Conservation (phyloP, 2,329 filamentous ascomycete genomes). For the Penicillium sp. region DNA sequence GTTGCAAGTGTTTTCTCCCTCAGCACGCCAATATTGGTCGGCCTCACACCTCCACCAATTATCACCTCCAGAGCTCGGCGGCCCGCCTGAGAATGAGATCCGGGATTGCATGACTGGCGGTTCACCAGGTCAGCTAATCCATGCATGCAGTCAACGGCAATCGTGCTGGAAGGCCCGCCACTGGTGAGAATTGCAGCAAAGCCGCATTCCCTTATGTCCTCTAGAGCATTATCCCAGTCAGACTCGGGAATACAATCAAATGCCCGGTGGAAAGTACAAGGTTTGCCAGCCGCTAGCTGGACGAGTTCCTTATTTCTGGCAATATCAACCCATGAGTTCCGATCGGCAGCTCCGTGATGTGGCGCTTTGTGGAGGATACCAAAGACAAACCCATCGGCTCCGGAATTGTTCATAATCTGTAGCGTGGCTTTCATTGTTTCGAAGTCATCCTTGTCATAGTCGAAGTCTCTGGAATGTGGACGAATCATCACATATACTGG, state of each 20-base stretch:
- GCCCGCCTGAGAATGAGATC: not conserved
- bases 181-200: conserved; percentile 58
- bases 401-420: conserved; percentile 38
- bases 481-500: conserved; percentile 62
- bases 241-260: conserved; percentile 52
- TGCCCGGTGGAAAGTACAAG: conserved; percentile 63
- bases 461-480: conserved; percentile 55
- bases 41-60: conserved; percentile 58
- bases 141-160: conserved; percentile 44
- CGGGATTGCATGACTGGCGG: not conserved
- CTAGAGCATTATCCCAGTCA: conserved; percentile 34
- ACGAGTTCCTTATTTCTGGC: conserved; percentile 52
- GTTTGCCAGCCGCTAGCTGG: conserved; percentile 46
- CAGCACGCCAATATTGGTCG: conserved; percentile 50
- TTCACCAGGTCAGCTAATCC: conserved; percentile 39
- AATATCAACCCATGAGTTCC: conserved; percentile 45
- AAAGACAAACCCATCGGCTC: conserved; percentile 59
- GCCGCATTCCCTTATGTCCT: conserved; percentile 50
- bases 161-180: conserved; percentile 46
- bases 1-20: conserved; percentile 35
- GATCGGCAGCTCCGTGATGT: conserved; percentile 1
- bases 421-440: conserved; percentile 53
- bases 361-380: conserved; percentile 49
- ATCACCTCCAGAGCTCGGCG: conserved; percentile 50
- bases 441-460: conserved; percentile 52